A percentile compares a stretch with the other conserved stretches of the same genome.
phyloP scores from a whole-genome alignment of 371 early-diverging fungal genomes.

The Apophysomyces variabilis region DNA sequence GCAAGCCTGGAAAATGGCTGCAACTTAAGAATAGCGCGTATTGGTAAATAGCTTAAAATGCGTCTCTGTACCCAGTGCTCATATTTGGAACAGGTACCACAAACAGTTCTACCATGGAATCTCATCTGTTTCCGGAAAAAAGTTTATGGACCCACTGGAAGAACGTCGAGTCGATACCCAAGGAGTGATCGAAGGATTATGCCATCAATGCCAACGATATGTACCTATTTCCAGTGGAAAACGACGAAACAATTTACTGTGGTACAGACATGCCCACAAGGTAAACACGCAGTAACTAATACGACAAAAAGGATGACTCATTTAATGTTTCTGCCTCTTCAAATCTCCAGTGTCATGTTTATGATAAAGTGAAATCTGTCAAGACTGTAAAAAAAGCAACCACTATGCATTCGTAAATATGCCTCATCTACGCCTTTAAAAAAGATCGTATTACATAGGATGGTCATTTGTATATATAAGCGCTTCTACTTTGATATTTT shows the following conservation, averaged over 20 bases:
- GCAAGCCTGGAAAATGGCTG: slow-evolving; percentile 87
- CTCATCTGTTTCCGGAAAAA: slow-evolving; percentile 78
- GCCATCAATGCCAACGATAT: slow-evolving; percentile 81
- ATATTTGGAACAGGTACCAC: slow-evolving; percentile 51
- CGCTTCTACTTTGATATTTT: slow-evolving; percentile 4
- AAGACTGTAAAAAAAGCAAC: slow-evolving; percentile 6
- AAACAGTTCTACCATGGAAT: slow-evolving; percentile 87
- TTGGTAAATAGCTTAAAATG: slow-evolving; percentile 59
- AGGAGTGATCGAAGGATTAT: slow-evolving; percentile 73
- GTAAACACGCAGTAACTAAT: slow-evolving; percentile 6
- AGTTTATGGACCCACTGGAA: slow-evolving; percentile 71
- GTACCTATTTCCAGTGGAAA: slow-evolving; percentile 73
- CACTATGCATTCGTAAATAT: slow-evolving; percentile 11
- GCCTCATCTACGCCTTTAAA: background rate
- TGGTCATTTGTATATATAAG: slow-evolving; percentile 5
- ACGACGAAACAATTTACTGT: slow-evolving; percentile 70
- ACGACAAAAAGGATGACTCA: slow-evolving; percentile 4
- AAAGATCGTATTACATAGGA: background rate
- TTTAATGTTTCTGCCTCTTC: background rate
- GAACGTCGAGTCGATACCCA: slow-evolving; percentile 49
- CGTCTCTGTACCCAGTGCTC: background rate
- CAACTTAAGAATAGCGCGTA: slow-evolving; percentile 92
- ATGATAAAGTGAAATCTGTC: slow-evolving; percentile 9
- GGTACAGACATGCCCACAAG: slow-evolving; percentile 88
- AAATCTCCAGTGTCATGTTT: slow-evolving; percentile 3